Evolutionary conservation across 495 filamentous ascomycete genomes (phyloP), one percentile per base, ranked within the genome.

Genomic region (Aspergillus coremiiformis): DNA sequence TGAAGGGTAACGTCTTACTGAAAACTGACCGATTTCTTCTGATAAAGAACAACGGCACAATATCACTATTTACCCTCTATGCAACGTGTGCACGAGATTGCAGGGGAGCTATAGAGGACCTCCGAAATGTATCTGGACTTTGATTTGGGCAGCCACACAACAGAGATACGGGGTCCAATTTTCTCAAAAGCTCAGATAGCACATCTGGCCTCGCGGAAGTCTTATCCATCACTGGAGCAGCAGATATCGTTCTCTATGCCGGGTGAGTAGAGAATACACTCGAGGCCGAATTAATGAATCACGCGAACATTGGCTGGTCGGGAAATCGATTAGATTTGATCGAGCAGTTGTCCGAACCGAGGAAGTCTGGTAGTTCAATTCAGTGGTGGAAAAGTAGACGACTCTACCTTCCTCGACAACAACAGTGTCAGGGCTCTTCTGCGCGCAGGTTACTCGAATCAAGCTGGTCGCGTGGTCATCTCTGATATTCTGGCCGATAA

Each of bases 21-120:
- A 81, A n/a, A n/a, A n/a, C n/a, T n/a, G n/a, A n/a, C n/a, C n/a
- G n/a, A n/a, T n/a, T n/a, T n/a, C n/a, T n/a, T n/a, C n/a, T n/a
- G n/a, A n/a, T n/a, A n/a, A n/a, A 83, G 65, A 84, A 83, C 52
- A 72, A 80, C 39, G 71, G 68, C 15, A 61, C 66, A 8, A 60
- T 84, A 3, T 79, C 80, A 2, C 52, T 81, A 17, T 69, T 84
- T 44, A 80, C 79, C 4, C 67, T 69, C 7, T 78, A 70, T 53
- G 78, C 77, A 76, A 76, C 26, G 77, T 75, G 11, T 79, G 77
- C 1, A 71, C 62, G n/a, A 67, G 82, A 44, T 70, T 84, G 67
- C 79, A 78, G 50, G 79, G 81, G 5, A 77, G 76, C 42, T 84
- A 83, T 60, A 64, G 55, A 32, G 80, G 80, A 5, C 66, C 58